Evolutionary conservation across 1,284 basidiomycete species (phyloP), one percentile per base, ranked within the genome.

Genomic region (Salmacisia buchloeana): DNA sequence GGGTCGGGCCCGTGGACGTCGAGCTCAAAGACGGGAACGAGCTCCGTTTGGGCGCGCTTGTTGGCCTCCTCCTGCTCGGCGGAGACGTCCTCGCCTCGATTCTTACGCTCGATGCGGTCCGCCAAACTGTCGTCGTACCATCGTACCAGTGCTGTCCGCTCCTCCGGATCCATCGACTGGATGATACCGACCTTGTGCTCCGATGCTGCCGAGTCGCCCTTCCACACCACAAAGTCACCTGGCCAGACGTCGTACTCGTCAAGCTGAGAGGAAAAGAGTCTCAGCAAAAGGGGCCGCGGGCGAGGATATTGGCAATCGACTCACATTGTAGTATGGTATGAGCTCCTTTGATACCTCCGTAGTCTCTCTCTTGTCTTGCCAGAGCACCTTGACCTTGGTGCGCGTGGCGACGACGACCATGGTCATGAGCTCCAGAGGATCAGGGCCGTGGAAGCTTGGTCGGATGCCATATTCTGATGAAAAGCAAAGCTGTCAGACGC

Each of bases 141-240:
- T 41, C 68, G 67, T 12, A 80, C 56, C 34, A 63, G 61, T 25
- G 76, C 74, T 5, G 77, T 80, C 0, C 78, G 70, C 62, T 80
- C 76, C 27, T 66, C 56, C 0, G 69, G 63, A 39, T 76, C 73
- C 68, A 76, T 73, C 52, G 59, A 73, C 78, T 93, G 91, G 7
- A 96, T 87, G 65, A 94, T 85, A 1, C 88, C 92, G 43, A 87
- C 83, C 38, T 64, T 61, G 33, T 62, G 63, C 21, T 49, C 46
- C 7, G 27, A 27, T 3, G 5, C 46, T 25, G 21, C 27, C 3
- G 46, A 25, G 82, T 84, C 74, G 57, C 83, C 83, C 73, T 88
- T 88, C 87, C 89, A 93, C n/a, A 92, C 74, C 10, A 94, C 87
- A 80, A 91, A 87, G 72, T 96, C 92, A 31, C 93, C 92, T 2